These are phyloP conservation scores for Aspergillus novofumigatus DNA, from an alignment of 2,329 filamentous ascomycete species.

Conservation along the genomic window DNA sequence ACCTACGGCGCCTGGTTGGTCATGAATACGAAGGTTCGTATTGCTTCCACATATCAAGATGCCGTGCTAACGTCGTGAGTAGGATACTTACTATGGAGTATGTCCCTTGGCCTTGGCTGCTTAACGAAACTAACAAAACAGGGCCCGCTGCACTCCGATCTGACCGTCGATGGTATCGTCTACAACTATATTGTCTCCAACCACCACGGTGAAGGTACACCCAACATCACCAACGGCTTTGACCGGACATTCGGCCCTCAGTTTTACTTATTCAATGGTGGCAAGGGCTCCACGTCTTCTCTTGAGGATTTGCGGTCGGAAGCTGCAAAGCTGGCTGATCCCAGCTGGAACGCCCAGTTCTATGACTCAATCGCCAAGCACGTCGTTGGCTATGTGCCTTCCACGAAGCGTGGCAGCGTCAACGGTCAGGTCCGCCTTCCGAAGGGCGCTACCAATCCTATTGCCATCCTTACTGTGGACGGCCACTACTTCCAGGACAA, in stretches of 20 bases:
- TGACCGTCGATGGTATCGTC: constrained; percentile 61
- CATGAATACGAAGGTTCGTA: constrained; percentile 59
- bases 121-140: not conserved
- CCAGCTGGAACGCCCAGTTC: constrained; percentile 56
- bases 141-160: constrained; percentile 59
- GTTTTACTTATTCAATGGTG: constrained; percentile 61
- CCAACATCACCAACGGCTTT: constrained; percentile 62
- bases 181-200: constrained; percentile 64
- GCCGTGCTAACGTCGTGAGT: not conserved
- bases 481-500: constrained; percentile 58
- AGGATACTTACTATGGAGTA: constrained; percentile 30
- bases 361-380: constrained; percentile 60
- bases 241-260: constrained; percentile 63
- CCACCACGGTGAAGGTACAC: constrained; percentile 60
- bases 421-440: constrained; percentile 52
- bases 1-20: constrained; percentile 61
- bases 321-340: constrained; percentile 49
- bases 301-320: constrained; percentile 51
- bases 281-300: constrained; percentile 39
- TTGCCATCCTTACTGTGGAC: constrained; percentile 54
- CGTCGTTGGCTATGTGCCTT: constrained; percentile 57
- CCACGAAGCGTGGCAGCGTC: constrained; percentile 49
- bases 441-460: constrained; percentile 45
- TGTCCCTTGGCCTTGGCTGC: not conserved
- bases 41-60: not conserved